A percentile compares a stretch with the other conserved stretches of the same genome.
Evolutionary conservation across 129 eudicot genomes (phyloP).

Genomic region (Ambrosia trifida): DNA sequence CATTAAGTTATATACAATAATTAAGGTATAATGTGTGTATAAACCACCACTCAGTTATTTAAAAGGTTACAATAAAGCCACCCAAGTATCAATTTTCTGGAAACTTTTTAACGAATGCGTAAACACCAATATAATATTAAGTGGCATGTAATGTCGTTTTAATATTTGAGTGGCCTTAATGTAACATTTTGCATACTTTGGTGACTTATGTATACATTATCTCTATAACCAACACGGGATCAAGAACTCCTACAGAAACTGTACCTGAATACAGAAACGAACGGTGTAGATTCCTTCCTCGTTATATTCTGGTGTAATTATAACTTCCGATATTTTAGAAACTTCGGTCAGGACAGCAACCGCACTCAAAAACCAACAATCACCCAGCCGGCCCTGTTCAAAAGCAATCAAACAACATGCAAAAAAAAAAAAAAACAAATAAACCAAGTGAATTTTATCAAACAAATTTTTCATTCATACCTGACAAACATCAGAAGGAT

Average conservation of each 20-base stretch:
- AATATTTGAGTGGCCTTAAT: not conserved
- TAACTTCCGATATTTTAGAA: constrained; percentile 84
- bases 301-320: constrained; percentile 90
- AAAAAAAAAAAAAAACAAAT: not conserved
- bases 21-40: not conserved
- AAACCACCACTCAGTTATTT: not conserved
- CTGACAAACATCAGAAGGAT: constrained; percentile 99
- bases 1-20: not conserved
- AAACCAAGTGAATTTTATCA: not conserved
- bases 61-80: not conserved
- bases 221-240: not conserved
- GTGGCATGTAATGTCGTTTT: not conserved
- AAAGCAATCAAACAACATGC: constrained; percentile 12
- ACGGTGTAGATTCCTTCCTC: constrained; percentile 99
- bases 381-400: constrained; percentile 91
- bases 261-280: constrained; percentile 98
- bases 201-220: too few species aligned
- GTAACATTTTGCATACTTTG: not conserved
- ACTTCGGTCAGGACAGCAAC: constrained; percentile 98
- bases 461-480: constrained; percentile 30
- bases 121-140: too few species aligned
- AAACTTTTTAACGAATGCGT: too few species aligned
- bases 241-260: not conserved
- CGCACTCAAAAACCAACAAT: constrained; percentile 99
- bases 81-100: not conserved